Evolutionary conservation across 331 rosid genomes (phyloP), one percentile per base, ranked within the genome.

Genomic region (Telfairia occidentalis): DNA sequence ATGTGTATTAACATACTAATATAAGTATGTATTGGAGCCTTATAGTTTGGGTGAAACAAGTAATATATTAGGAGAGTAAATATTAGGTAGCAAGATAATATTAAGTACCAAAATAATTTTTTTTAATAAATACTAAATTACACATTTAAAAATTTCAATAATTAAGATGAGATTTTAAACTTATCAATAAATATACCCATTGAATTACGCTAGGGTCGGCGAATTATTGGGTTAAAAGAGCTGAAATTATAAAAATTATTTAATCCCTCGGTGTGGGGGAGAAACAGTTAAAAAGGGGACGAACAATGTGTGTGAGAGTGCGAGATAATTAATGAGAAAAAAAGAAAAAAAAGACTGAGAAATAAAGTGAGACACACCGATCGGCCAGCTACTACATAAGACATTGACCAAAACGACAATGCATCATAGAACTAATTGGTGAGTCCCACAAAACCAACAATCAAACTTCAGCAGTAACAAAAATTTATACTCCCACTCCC

Each of bases 401-500:
- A 63, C 71, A 63, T 63, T 66, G 73, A 40, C 52, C 73, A 38
- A 66, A 66, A 66, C 73, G 73, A 66, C 73, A 66, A 40, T 66
- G 52, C 49, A 40, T 38, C 73, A 66, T 66, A 38, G 29, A 52
- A 66, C 72, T 37, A 38, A 65, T 35, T n/a, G 48, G 32, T 37
- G 34, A 12, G 21, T 52, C 73, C 73, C 73, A 66, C 73, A 19
- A 35, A 35, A 1, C 70, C 42, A 5, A 32, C 30, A 37, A 34
- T 64, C 48, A 35, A 32, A 34, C 28, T 37, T 38, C 19, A 40
- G 73, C 30, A 21, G 73, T 66, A 37, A 38, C 52, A 9, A 66
- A 64, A 38, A 21, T 38, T 37, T 66, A 66, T 21, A 38, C n/a
- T 19, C 15, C 72, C 38, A 26, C 65, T 58, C 19, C n/a, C 52